These are phyloP conservation scores for Sechiopsis laciniata DNA, from an alignment of 306 rosid species.

Conservation along the genomic window DNA sequence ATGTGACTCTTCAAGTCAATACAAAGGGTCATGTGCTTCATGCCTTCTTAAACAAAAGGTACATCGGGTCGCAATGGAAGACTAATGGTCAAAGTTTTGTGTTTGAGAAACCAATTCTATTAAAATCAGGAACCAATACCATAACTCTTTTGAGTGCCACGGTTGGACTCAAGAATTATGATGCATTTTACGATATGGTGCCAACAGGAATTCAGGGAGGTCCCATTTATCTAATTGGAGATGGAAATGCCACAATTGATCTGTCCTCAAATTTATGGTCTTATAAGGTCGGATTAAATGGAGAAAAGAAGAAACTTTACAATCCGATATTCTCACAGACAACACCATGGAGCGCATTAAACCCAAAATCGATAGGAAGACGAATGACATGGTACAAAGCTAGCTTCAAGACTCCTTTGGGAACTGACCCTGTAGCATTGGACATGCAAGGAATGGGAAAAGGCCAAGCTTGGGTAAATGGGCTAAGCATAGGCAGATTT, in stretches of 20 bases:
- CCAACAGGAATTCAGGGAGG: too few species aligned
- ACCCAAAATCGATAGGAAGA: background rate
- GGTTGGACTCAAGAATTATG: conserved; percentile 21
- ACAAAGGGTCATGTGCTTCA: background rate
- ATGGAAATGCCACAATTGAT: too few species aligned
- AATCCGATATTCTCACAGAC: conserved; percentile 15
- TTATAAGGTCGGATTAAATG: too few species aligned
- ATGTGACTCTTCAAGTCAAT: background rate
- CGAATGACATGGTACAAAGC: conserved; percentile 21
- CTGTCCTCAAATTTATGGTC: too few species aligned
- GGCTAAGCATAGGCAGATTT: background rate
- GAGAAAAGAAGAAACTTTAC: conserved; percentile 28
- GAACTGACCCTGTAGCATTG: background rate
- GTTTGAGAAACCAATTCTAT: background rate
- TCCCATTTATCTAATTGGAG: too few species aligned
- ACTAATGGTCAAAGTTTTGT: background rate
- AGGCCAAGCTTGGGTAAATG: conserved; percentile 12
- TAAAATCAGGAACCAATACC: background rate
- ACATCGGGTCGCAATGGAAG: background rate
- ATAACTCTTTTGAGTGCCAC: background rate
- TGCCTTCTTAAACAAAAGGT: background rate
- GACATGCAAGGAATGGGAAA: conserved; percentile 1
- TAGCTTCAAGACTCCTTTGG: background rate
- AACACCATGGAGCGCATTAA: conserved; percentile 19
- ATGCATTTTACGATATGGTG: too few species aligned